These are phyloP conservation scores for Kodamaea anthophila DNA, from an alignment of 1,139 yeast genomes.

Conservation along the genomic window DNA sequence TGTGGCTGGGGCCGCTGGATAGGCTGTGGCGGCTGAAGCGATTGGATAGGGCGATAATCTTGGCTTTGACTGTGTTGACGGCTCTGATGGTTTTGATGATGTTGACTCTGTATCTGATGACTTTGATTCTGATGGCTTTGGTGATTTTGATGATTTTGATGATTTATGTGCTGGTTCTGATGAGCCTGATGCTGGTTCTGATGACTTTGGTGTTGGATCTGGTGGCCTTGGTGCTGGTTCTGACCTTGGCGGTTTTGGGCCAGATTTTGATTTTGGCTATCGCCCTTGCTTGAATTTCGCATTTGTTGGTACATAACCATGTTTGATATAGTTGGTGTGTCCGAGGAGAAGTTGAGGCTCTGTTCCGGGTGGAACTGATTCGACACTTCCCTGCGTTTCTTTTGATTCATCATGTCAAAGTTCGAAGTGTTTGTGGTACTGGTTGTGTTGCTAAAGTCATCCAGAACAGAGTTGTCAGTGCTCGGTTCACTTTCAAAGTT, in stretches of 20 bases:
- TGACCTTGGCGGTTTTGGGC: neutral
- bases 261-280: neutral
- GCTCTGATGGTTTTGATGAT: constrained; percentile 12
- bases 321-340: constrained; percentile 13
- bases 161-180: neutral
- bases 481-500: constrained; percentile 8
- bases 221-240: neutral
- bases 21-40: constrained; percentile 8
- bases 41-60: constrained; percentile 12
- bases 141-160: neutral
- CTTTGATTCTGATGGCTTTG: neutral
- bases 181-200: neutral
- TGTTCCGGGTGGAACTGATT: constrained; percentile 29
- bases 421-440: constrained; percentile 11
- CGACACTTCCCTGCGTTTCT: constrained; percentile 10
- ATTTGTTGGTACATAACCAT: constrained; percentile 7
- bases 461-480: constrained; percentile 10
- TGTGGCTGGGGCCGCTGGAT: constrained; percentile 5
- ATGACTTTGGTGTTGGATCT: neutral
- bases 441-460: constrained; percentile 11
- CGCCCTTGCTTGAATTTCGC: neutral
- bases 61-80: constrained; percentile 1
- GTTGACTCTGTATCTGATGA: constrained; percentile 4
- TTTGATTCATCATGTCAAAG: constrained; percentile 22
- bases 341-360: constrained; percentile 22